Evolutionary conservation across 768 basidiomycete genomes (phyloP).

Genomic region (Crucibulum laeve): DNA sequence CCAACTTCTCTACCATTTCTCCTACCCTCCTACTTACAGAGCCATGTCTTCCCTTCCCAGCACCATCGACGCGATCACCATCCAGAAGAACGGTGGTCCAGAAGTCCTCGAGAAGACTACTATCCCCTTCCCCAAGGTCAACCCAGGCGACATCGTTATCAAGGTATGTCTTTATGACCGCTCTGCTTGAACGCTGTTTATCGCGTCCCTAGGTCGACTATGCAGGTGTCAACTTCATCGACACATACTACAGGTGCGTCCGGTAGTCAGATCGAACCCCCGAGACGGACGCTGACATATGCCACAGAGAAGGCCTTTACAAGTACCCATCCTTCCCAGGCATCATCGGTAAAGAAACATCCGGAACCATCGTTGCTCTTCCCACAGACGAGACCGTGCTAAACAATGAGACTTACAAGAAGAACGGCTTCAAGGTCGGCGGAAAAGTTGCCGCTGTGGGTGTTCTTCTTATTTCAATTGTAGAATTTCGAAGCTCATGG

Average conservation of each 20-base stretch:
- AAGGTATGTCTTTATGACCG: constrained; percentile 20
- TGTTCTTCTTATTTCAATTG: not conserved
- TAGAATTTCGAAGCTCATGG: not conserved
- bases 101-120: constrained; percentile 71
- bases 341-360: constrained; percentile 71
- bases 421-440: constrained; percentile 64
- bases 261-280: not conserved
- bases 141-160: constrained; percentile 56
- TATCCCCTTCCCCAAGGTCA: constrained; percentile 63
- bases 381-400: constrained; percentile 64
- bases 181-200: not conserved
- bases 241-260: constrained; percentile 70
- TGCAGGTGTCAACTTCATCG: constrained; percentile 84
- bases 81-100: constrained; percentile 62
- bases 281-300: not conserved
- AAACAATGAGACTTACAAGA: constrained; percentile 58
- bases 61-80: constrained; percentile 68
- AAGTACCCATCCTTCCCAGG: constrained; percentile 53
- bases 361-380: constrained; percentile 71
- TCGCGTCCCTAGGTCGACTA: constrained; percentile 52
- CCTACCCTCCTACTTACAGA: constrained; percentile 13
- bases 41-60: constrained; percentile 53
- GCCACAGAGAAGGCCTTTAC: constrained; percentile 58
- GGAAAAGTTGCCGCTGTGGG: constrained; percentile 67
- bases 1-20: constrained; percentile 23